Evolutionary conservation across 169 alveolate genomes (phyloP).

Genomic region (Plasmodium knowlesi): DNA sequence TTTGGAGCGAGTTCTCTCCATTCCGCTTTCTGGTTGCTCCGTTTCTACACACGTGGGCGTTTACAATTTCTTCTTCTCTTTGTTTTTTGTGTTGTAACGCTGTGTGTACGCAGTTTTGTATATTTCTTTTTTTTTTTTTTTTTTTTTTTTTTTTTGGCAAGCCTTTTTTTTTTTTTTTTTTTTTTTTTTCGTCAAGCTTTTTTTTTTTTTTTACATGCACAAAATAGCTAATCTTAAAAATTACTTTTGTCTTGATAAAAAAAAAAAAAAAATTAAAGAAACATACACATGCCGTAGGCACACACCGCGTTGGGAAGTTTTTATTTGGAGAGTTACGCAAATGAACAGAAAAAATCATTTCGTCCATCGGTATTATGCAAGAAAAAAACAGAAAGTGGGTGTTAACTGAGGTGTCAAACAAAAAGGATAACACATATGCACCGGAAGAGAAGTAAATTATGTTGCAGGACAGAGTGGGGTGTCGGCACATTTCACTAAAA

Average conservation of each 20-base stretch:
- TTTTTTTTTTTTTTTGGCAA: not conserved
- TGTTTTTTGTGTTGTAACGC: not conserved
- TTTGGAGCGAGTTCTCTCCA: not conserved
- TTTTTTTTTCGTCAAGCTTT: too few relatives aligned
- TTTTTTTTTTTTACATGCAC: not conserved
- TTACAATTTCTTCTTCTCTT: not conserved
- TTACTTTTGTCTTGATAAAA: not conserved
- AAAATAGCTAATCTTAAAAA: not conserved
- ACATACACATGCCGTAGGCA: not conserved
- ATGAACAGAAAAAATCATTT: not conserved
- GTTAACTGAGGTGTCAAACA: not conserved
- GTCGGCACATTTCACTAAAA: not conserved
- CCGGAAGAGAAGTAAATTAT: not conserved
- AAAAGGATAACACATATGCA: not conserved
- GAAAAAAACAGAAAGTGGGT: not conserved
- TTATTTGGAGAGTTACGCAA: not conserved
- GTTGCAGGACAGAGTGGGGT: not conserved
- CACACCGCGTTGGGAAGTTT: not conserved
- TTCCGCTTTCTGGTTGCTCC: not conserved
- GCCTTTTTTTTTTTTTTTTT: not conserved
- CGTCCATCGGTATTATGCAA: not conserved
- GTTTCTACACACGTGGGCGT: not conserved
- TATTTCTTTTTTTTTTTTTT: not conserved
- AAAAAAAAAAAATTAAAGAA: too few relatives aligned
- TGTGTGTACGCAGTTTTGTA: not conserved